phyloP scores from a whole-genome alignment of 192 early-diverging fungal species.

The Paraglomus occultum region DNA sequence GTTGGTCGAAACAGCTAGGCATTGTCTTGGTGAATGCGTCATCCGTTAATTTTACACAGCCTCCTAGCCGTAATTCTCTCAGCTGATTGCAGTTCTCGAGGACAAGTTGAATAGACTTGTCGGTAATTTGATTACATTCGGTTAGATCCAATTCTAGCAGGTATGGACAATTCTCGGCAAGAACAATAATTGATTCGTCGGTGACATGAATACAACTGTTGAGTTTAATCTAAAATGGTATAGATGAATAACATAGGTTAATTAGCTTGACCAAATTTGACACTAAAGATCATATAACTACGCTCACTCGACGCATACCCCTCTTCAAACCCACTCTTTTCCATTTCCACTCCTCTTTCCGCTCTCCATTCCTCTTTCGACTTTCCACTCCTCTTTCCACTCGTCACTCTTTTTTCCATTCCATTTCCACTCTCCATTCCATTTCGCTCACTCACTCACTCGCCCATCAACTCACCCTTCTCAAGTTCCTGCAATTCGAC shows the following conservation, averaged over 20 bases:
- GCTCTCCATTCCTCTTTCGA: background rate
- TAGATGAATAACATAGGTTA: background rate
- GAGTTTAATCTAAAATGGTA: slow-evolving; percentile 49
- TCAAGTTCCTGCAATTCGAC: slow-evolving; percentile 42
- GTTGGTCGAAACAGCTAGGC: slow-evolving; percentile 44
- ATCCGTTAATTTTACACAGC: slow-evolving; percentile 38
- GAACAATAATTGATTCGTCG: slow-evolving; percentile 43
- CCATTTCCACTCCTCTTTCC: background rate
- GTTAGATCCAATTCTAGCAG: slow-evolving; percentile 57
- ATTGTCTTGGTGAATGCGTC: slow-evolving; percentile 36
- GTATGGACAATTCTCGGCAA: slow-evolving; percentile 49
- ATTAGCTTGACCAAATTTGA: background rate
- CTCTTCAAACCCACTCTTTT: background rate
- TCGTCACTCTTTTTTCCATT: background rate
- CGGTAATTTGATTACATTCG: slow-evolving; percentile 49
- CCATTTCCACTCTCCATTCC: background rate
- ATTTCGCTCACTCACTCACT: background rate
- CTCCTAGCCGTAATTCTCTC: slow-evolving; percentile 49
- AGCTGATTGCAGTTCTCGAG: slow-evolving; percentile 46
- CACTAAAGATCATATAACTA: background rate
- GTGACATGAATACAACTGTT: slow-evolving; percentile 51
- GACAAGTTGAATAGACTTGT: slow-evolving; percentile 42
- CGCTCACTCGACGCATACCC: background rate
- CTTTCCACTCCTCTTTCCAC: background rate
- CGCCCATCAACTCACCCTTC: slow-evolving; percentile 46